Evolutionary conservation across 495 filamentous ascomycete species (phyloP).

Genomic region (Xylaria longipes): DNA sequence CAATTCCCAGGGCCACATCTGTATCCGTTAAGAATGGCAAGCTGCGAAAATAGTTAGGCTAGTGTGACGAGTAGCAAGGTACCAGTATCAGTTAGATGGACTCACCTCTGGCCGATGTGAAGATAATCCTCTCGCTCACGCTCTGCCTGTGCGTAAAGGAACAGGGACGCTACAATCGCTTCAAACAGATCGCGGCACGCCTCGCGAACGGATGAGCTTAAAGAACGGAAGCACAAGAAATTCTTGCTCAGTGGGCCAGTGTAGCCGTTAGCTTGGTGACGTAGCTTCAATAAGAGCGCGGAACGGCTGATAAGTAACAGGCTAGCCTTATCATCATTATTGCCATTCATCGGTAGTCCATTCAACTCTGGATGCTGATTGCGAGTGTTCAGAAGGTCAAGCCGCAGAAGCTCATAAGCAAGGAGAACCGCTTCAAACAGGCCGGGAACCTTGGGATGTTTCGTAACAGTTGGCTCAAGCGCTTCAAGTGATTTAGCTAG

Average conservation of each 20-base stretch:
- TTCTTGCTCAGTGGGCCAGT: constrained; percentile 93
- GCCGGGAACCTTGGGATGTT: constrained; percentile 55
- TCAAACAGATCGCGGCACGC: constrained; percentile 83
- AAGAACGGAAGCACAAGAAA: constrained; percentile 83
- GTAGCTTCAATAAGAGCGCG: constrained; percentile 79
- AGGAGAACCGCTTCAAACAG: constrained; percentile 61
- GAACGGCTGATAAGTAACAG: constrained; percentile 84
- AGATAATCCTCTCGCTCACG: constrained; percentile 73
- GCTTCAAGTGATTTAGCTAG: constrained; percentile 70
- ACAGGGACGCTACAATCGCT: constrained; percentile 75
- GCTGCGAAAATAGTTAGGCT: constrained; percentile 55
- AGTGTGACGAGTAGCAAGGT: constrained; percentile 16
- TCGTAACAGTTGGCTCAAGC: constrained; percentile 66
- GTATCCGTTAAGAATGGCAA: constrained; percentile 86
- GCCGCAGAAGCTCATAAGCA: constrained; percentile 79
- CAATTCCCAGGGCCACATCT: constrained; percentile 86
- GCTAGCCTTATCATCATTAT: constrained; percentile 65
- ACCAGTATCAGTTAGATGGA: constrained; percentile 21
- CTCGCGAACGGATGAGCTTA: constrained; percentile 78
- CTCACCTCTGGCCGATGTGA: constrained; percentile 75
- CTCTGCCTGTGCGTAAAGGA: constrained; percentile 77
- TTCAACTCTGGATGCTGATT: constrained; percentile 59
- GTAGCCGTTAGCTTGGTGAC: constrained; percentile 86
- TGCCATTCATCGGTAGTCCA: constrained; percentile 58
- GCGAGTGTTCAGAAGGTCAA: constrained; percentile 74